phyloP scores from a whole-genome alignment of 1,284 basidiomycete genomes.

The Leccinum angustisporum region DNA sequence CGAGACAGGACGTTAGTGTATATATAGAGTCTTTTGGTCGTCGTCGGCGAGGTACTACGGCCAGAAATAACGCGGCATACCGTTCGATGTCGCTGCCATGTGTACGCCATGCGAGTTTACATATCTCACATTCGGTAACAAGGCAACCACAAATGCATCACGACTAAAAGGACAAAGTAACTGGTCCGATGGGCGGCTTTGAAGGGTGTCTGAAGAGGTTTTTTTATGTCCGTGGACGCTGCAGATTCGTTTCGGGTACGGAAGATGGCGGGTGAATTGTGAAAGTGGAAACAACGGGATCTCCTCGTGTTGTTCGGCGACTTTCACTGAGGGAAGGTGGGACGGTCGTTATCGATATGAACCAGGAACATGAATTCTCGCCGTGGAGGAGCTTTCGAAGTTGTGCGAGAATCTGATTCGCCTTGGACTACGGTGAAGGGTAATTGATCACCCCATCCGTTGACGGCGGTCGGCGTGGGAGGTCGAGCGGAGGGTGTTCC shows the following conservation, averaged over 20 bases:
- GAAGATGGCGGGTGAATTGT: neutral
- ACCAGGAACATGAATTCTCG: conserved; percentile 17
- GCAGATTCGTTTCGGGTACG: neutral
- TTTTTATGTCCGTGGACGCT: neutral
- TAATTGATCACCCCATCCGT: conserved; percentile 6
- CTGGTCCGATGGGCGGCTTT: neutral
- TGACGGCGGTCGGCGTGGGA: conserved; percentile 16
- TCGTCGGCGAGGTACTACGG: neutral
- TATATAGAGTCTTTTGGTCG: neutral
- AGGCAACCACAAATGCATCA: neutral
- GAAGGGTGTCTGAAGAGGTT: neutral
- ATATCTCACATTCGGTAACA: neutral
- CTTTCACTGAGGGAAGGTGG: conserved; percentile 3
- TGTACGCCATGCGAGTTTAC: neutral
- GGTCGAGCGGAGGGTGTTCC: conserved; percentile 1
- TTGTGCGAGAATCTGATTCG: conserved; percentile 10
- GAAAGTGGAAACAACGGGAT: neutral
- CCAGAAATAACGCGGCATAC: neutral
- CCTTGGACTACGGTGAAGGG: conserved; percentile 12
- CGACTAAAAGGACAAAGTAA: neutral
- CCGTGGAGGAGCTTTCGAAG: conserved; percentile 1
- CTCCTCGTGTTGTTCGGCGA: neutral
- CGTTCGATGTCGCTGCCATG: neutral
- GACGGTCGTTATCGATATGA: conserved; percentile 1
- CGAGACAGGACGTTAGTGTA: neutral